phyloP scores from a whole-genome alignment of 2,329 filamentous ascomycete species.

The Tolypocladium guangdongense region DNA sequence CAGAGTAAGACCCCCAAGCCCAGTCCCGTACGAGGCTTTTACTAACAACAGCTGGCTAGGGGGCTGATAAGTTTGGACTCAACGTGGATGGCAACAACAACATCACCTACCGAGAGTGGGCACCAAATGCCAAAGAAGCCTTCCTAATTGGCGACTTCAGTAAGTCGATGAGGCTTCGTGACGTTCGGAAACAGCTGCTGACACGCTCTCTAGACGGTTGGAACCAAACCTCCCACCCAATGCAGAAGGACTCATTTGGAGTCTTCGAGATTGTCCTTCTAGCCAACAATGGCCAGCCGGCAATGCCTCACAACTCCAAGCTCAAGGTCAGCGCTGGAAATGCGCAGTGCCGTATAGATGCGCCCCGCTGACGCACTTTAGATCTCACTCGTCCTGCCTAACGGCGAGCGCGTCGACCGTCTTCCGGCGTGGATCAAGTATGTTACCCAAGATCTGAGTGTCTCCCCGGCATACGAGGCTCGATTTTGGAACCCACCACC shows the following conservation, averaged over 20 bases:
- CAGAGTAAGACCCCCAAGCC: conserved; percentile 39
- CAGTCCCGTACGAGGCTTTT: conserved; percentile 1
- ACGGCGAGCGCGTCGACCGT: conserved; percentile 72
- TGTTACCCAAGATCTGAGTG: conserved; percentile 81
- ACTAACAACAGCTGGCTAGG: conserved; percentile 37
- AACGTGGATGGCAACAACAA: conserved; percentile 72
- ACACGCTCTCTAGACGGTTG: conserved; percentile 56
- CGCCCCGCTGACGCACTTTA: background rate
- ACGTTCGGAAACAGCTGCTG: conserved; percentile 9
- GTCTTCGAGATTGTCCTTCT: conserved; percentile 77
- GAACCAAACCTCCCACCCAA: conserved; percentile 72
- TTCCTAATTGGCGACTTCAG: conserved; percentile 92
- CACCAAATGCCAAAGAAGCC: conserved; percentile 75
- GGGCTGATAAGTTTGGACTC: conserved; percentile 78
- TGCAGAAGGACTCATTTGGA: conserved; percentile 78
- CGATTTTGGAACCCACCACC: conserved; percentile 92
- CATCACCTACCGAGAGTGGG: conserved; percentile 92
- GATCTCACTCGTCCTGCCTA: conserved; percentile 75
- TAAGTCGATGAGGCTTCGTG: conserved; percentile 28
- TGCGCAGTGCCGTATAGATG: background rate
- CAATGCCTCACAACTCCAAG: conserved; percentile 88
- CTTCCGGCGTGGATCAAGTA: conserved; percentile 96
- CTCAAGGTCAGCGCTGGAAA: conserved; percentile 57
- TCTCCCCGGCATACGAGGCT: conserved; percentile 89
- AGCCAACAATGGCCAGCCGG: conserved; percentile 59